Percentiles rank a stretch among this genome's conserved stretches.
Evolutionary conservation across 2,329 filamentous ascomycete genomes (phyloP).

Genomic region (Trichoderma simmonsii): DNA sequence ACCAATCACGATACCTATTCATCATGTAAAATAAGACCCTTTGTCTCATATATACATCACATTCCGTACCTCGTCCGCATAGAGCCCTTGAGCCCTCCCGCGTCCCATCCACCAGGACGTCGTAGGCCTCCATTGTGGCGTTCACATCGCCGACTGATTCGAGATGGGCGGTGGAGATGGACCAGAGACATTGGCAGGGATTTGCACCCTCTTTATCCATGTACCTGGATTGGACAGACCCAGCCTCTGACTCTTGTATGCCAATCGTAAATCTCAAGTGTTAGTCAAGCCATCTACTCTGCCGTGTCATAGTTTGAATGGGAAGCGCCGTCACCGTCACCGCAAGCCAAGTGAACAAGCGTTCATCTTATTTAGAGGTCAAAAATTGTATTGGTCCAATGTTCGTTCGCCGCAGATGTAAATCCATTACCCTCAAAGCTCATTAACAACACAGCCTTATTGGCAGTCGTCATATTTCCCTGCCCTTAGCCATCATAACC

Average conservation of each 20-base stretch:
- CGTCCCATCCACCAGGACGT: background rate
- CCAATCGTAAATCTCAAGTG: background rate
- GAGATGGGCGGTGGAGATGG: background rate
- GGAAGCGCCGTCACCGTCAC: background rate
- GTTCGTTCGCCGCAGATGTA: background rate
- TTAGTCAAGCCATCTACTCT: background rate
- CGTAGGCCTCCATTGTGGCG: background rate
- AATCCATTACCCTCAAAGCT: constrained; percentile 9
- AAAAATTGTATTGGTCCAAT: background rate
- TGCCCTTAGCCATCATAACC: background rate
- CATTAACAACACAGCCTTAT: background rate
- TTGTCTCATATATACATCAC: background rate
- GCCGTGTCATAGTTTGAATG: background rate
- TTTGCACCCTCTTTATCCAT: background rate
- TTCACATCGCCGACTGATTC: background rate
- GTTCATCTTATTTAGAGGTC: background rate
- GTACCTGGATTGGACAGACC: background rate
- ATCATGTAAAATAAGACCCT: background rate
- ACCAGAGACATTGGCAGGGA: background rate
- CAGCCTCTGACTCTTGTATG: background rate
- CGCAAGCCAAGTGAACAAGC: background rate
- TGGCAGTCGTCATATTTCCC: background rate
- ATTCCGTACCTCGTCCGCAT: background rate
- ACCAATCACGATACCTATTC: background rate
- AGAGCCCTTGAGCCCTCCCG: background rate